Evolutionary conservation across 768 basidiomycete genomes (phyloP).

Genomic region (Mycena haematopus): DNA sequence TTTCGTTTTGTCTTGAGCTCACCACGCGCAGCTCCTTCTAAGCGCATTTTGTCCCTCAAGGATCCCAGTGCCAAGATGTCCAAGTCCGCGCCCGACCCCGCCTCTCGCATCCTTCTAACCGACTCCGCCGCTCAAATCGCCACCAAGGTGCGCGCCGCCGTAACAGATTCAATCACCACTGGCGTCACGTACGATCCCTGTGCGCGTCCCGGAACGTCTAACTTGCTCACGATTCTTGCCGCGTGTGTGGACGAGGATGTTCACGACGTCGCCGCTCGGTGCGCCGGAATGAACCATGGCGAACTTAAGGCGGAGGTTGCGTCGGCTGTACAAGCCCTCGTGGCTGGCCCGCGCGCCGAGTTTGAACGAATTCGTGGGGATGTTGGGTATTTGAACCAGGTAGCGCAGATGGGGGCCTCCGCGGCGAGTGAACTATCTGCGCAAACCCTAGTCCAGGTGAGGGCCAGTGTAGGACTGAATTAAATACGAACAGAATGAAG

Average conservation of each 20-base stretch:
- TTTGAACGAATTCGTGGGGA: slow-evolving; percentile 71
- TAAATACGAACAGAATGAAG: slow-evolving; percentile 1
- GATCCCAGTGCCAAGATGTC: slow-evolving; percentile 94
- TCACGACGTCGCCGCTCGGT: slow-evolving; percentile 52
- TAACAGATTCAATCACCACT: slow-evolving; percentile 76
- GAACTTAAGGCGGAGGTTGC: slow-evolving; percentile 76
- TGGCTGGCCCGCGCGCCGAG: slow-evolving; percentile 72
- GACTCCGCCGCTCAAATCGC: slow-evolving; percentile 68
- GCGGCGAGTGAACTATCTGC: slow-evolving; percentile 68
- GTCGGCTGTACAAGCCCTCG: slow-evolving; percentile 70
- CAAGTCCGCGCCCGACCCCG: slow-evolving; percentile 81
- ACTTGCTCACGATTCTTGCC: slow-evolving; percentile 79
- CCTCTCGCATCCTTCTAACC: slow-evolving; percentile 87
- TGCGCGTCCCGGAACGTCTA: slow-evolving; percentile 82
- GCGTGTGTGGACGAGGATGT: slow-evolving; percentile 66
- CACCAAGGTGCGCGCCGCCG: slow-evolving; percentile 77
- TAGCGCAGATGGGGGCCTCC: slow-evolving; percentile 69
- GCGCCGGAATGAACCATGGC: slow-evolving; percentile 63
- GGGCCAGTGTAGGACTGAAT: slow-evolving; percentile 63
- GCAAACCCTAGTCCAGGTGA: slow-evolving; percentile 71
- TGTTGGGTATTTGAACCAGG: slow-evolving; percentile 59
- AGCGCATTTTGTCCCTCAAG: slow-evolving; percentile 84
- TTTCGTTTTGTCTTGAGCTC: not conserved
- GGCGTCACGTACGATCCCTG: slow-evolving; percentile 84
- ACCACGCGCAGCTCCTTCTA: slow-evolving; percentile 66